Conservation (phyloP, 257 asterid genomes). For the Salvia miltiorrhiza region DNA sequence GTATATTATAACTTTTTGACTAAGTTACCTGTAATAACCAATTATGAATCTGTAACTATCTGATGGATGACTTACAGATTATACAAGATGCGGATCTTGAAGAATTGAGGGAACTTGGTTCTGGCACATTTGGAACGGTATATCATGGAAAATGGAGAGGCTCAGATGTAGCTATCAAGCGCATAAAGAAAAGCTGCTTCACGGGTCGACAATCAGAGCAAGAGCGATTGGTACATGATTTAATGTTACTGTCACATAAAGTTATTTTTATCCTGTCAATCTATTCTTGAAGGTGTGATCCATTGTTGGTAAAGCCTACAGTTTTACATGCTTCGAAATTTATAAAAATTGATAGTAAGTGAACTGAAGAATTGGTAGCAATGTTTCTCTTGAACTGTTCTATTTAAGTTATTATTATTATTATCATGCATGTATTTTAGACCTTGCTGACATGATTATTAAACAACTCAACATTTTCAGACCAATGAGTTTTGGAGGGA, state of each 20-base stretch:
- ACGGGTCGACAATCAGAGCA: conserved; percentile 82
- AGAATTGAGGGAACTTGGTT: conserved; percentile 44
- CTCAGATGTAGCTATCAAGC: conserved; percentile 87
- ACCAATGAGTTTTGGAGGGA: conserved; percentile 69
- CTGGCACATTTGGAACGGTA: conserved; percentile 50
- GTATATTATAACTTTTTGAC: neutral
- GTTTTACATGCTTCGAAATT: neutral
- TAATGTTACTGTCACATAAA: neutral
- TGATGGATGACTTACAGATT: conserved; percentile 34
- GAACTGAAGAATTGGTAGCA: conserved; percentile 5
- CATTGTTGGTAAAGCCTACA: neutral
- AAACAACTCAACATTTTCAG: conserved; percentile 31
- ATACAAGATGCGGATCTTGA: conserved; percentile 41
- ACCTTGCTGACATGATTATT: conserved; percentile 12
- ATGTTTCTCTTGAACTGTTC: conserved; percentile 8
- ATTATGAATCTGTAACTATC: conserved; percentile 5
- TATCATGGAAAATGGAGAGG: conserved; percentile 51
- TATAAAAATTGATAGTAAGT: conserved; percentile 10
- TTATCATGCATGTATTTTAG: neutral
- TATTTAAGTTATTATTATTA: neutral
- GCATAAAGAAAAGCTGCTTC: conserved; percentile 81
- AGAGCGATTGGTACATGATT: conserved; percentile 62
- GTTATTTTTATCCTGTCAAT: neutral
- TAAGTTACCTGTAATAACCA: conserved; percentile 7
- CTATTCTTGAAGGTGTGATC: neutral